phyloP scores from a whole-genome alignment of 768 basidiomycete species.

The Suillus americanus region DNA sequence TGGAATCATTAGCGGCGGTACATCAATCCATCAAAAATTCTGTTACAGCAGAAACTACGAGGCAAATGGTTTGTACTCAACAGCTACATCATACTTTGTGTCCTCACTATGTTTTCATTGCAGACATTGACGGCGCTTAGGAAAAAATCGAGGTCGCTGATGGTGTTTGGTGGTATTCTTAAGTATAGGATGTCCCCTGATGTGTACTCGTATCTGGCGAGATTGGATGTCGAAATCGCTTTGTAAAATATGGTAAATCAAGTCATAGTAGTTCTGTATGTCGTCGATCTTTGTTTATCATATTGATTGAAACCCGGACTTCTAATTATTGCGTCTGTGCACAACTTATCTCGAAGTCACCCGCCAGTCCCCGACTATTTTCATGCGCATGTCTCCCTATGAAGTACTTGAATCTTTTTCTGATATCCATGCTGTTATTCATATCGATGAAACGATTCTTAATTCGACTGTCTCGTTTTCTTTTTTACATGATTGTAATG shows the following conservation, averaged over 20 bases:
- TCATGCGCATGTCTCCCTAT: too few species aligned
- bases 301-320: not conserved
- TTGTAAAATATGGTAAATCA: constrained; percentile 38
- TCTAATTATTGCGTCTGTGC: too few species aligned
- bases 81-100: constrained; percentile 13
- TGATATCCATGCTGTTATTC: too few species aligned
- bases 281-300: not conserved
- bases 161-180: constrained; percentile 86
- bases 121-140: constrained; percentile 68
- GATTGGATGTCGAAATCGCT: constrained; percentile 84
- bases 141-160: constrained; percentile 81
- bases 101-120: constrained; percentile 15
- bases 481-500: too few species aligned
- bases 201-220: constrained; percentile 84
- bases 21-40: constrained; percentile 77
- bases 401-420: too few species aligned
- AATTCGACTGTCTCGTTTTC: too few species aligned
- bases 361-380: too few species aligned
- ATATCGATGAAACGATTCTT: too few species aligned
- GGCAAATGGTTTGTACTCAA: constrained; percentile 63
- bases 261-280: not conserved
- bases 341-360: too few species aligned
- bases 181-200: constrained; percentile 90
- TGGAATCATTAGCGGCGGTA: constrained; percentile 86
- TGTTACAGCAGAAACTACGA: constrained; percentile 67